A percentile compares a stretch with the other conserved stretches of the same genome.
These are phyloP conservation scores for Cryptosporidium meleagridis DNA, from an alignment of 169 alveolate species.

Conservation along the genomic window DNA sequence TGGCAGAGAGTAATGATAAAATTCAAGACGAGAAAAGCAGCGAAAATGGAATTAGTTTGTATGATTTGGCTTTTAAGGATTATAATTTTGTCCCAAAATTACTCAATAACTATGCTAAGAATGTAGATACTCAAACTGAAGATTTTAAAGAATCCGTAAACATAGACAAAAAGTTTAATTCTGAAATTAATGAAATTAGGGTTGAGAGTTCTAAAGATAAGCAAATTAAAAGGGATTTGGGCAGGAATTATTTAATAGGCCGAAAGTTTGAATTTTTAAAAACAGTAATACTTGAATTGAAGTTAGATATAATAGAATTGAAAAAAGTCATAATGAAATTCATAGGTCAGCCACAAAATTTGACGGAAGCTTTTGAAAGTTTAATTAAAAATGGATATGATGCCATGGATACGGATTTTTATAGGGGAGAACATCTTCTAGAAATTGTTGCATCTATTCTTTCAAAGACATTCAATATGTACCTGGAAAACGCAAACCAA, in stretches of 20 bases:
- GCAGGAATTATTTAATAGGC: neutral
- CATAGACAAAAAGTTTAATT: neutral
- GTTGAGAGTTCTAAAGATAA: neutral
- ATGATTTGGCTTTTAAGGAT: constrained; percentile 61
- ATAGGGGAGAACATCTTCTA: constrained; percentile 8
- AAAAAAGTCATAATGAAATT: neutral
- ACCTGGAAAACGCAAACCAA: neutral
- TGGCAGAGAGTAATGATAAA: neutral
- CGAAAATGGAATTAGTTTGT: neutral
- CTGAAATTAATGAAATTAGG: neutral
- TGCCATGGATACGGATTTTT: neutral
- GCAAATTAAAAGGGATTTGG: neutral
- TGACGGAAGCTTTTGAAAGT: neutral
- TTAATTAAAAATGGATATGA: neutral
- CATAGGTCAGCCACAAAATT: constrained; percentile 8
- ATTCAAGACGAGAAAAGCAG: neutral
- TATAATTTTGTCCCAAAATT: constrained; percentile 43
- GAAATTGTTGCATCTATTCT: neutral
- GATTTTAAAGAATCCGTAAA: neutral
- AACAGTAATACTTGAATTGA: constrained; percentile 13
- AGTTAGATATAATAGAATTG: neutral
- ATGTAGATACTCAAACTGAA: neutral
- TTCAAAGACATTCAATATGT: neutral
- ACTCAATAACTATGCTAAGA: neutral
- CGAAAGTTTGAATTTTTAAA: neutral